phyloP scores from a whole-genome alignment of 768 basidiomycete species.

The Boletus rubescentipes region DNA sequence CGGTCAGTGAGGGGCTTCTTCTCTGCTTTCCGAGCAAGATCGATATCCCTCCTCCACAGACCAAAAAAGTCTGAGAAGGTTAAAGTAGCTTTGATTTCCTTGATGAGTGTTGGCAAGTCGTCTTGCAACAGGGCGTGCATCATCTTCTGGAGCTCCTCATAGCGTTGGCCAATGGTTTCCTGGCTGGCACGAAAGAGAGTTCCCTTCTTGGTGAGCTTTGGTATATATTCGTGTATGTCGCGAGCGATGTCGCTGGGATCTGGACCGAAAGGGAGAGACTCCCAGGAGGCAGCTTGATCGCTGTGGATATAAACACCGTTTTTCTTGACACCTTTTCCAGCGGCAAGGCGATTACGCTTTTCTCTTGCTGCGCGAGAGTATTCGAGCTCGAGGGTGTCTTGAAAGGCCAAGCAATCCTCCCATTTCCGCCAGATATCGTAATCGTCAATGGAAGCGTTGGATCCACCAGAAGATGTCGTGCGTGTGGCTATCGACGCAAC shows the following conservation, averaged over 20 bases:
- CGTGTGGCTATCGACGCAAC: conserved; percentile 27
- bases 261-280: conserved; percentile 83
- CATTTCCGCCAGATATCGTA: conserved; percentile 80
- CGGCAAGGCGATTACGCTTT: conserved; percentile 64
- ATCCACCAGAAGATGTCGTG: conserved; percentile 36
- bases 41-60: conserved; percentile 71
- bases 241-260: conserved; percentile 70
- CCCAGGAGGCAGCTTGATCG: conserved; percentile 79
- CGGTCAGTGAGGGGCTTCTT: conserved; percentile 22
- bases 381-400: conserved; percentile 64
- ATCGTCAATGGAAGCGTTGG: conserved; percentile 38
- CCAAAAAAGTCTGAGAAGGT: conserved; percentile 76
- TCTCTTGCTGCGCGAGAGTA: conserved; percentile 61
- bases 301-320: conserved; percentile 66
- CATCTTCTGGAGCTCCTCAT: conserved; percentile 57
- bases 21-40: conserved; percentile 47
- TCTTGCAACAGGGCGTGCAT: conserved; percentile 58
- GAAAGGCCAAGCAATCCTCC: conserved; percentile 82
- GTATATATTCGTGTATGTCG: conserved; percentile 65
- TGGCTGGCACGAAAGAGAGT: conserved; percentile 72
- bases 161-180: conserved; percentile 62
- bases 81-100: conserved; percentile 59
- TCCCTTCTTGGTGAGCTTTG: conserved; percentile 67
- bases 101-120: conserved; percentile 62
- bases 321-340: conserved; percentile 76